These are phyloP conservation scores for Xanthoconium stramineum DNA, from an alignment of 768 basidiomycete genomes.

Conservation along the genomic window DNA sequence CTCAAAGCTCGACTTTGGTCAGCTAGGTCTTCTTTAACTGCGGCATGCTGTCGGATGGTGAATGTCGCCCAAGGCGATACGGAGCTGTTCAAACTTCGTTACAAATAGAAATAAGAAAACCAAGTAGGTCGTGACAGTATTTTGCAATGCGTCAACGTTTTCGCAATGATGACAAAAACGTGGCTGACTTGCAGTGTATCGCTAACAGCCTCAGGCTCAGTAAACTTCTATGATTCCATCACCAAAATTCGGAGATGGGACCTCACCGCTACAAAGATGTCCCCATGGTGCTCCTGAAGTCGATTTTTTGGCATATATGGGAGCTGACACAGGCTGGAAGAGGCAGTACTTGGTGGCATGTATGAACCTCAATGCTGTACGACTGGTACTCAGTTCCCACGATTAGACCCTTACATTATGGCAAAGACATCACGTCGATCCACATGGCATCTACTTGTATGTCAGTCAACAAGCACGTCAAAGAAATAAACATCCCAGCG, in stretches of 20 bases:
- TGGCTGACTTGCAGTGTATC: neutral
- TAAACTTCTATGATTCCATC: too few species aligned
- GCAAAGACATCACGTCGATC: too few species aligned
- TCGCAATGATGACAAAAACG: neutral
- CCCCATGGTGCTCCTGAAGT: neutral
- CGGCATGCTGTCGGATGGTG: neutral
- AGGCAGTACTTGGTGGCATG: too few species aligned
- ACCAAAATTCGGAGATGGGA: neutral
- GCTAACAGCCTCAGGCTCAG: too few species aligned
- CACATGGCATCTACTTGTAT: too few species aligned
- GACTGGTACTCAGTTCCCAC: too few species aligned
- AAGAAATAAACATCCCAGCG: too few species aligned
- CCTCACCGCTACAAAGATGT: neutral
- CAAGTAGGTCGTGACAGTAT: neutral
- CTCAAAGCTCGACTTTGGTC: neutral
- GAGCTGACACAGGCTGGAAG: too few species aligned
- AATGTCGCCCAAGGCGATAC: neutral
- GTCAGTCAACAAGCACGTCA: too few species aligned
- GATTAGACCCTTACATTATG: too few species aligned
- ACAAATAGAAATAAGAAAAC: constrained; percentile 4
- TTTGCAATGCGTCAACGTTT: neutral
- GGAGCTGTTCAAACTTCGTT: neutral
- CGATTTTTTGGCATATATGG: too few species aligned
- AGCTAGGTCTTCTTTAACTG: neutral
- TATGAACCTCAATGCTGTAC: too few species aligned